Conservation (phyloP, 2,329 filamentous ascomycete species). For the Sporothrix dimorphospora region DNA sequence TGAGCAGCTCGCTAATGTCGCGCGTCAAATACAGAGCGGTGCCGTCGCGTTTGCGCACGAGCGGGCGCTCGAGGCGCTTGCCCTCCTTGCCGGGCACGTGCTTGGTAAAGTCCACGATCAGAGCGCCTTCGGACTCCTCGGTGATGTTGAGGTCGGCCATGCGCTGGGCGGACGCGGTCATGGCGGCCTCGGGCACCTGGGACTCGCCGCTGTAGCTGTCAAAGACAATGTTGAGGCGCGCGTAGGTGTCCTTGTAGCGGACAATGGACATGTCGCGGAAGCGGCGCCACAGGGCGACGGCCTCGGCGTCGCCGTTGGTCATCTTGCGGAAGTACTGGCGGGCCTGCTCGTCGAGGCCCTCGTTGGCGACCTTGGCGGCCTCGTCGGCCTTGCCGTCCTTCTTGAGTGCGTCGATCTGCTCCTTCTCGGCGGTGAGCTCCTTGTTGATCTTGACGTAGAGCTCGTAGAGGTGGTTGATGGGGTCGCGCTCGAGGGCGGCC, state of each 20-base stretch:
- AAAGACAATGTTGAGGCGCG: slow-evolving; percentile 70
- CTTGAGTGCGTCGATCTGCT: slow-evolving; percentile 62
- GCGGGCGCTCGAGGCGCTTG: slow-evolving; percentile 70
- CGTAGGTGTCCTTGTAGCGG: slow-evolving; percentile 69
- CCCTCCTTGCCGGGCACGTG: slow-evolving; percentile 67
- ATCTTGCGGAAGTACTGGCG: slow-evolving; percentile 72
- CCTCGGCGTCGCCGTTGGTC: slow-evolving; percentile 66
- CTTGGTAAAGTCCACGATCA: slow-evolving; percentile 72
- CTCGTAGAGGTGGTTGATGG: slow-evolving; percentile 80
- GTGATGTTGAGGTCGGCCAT: slow-evolving; percentile 67
- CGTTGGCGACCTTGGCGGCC: slow-evolving; percentile 52
- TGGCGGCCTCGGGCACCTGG: slow-evolving; percentile 67
- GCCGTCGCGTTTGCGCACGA: slow-evolving; percentile 74
- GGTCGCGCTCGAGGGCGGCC: slow-evolving; percentile 69
- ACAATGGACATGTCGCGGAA: slow-evolving; percentile 70
- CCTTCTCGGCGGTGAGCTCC: slow-evolving; percentile 68
- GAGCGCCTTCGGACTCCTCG: slow-evolving; percentile 71
- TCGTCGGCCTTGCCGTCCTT: slow-evolving; percentile 59
- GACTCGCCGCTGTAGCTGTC: slow-evolving; percentile 77
- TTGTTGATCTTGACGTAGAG: slow-evolving; percentile 79
- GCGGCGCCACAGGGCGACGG: slow-evolving; percentile 64
- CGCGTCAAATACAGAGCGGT: slow-evolving; percentile 78
- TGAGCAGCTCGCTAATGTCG: slow-evolving; percentile 74
- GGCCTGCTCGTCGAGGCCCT: slow-evolving; percentile 72
- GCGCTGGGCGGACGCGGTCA: slow-evolving; percentile 64